These are phyloP conservation scores for Aechmea fasciata DNA, from an alignment of 176 grass and related monocot genomes.

Conservation along the genomic window DNA sequence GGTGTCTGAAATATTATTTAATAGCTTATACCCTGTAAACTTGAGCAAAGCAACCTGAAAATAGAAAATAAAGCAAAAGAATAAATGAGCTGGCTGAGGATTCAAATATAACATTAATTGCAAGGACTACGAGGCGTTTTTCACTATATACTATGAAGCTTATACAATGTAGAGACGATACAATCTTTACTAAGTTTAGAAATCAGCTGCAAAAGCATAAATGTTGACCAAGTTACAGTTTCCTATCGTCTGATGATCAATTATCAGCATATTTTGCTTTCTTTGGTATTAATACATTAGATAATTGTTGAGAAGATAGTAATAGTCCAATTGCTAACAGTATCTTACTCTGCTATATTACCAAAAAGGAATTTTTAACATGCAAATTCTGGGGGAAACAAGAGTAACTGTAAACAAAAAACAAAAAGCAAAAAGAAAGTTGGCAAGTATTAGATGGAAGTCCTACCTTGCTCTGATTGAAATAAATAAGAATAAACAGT, in stretches of 20 bases:
- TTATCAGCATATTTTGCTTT: neutral
- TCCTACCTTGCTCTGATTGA: constrained; percentile 79
- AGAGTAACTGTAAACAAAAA: too few species aligned
- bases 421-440: neutral
- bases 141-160: neutral
- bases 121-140: neutral
- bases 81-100: too few species aligned
- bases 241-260: neutral
- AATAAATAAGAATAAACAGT: constrained; percentile 84
- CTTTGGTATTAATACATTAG: neutral
- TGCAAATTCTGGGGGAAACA: neutral
- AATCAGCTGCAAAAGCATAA: neutral
- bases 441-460: constrained; percentile 16
- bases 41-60: constrained; percentile 92
- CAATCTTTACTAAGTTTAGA: neutral
- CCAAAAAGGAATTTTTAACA: too few species aligned
- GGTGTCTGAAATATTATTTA: constrained; percentile 75
- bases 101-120: neutral
- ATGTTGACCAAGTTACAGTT: neutral
- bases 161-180: neutral
- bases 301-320: neutral
- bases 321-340: neutral
- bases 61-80: neutral
- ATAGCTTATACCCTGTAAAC: constrained; percentile 95
- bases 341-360: neutral